Conservation (phyloP, 2,329 filamentous ascomycete genomes). For the Fusarium coicis region DNA sequence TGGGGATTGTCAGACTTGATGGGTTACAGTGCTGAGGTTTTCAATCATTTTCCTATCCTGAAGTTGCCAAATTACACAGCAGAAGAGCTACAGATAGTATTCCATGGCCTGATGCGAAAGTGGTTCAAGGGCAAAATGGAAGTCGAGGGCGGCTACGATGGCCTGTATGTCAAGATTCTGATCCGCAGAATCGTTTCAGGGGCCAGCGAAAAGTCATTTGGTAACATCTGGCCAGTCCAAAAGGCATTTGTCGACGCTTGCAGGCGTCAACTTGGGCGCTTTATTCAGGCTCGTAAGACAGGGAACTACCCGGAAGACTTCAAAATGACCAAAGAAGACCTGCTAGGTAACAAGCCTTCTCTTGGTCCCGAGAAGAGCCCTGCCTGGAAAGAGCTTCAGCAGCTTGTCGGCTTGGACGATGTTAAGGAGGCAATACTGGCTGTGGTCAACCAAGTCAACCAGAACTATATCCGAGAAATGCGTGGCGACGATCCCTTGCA, state of each 20-base stretch:
- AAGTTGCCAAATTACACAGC: slow-evolving; percentile 75
- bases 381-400: slow-evolving; percentile 69
- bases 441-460: slow-evolving; percentile 63
- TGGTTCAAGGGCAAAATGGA: slow-evolving; percentile 67
- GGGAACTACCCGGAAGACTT: slow-evolving; percentile 42
- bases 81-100: slow-evolving; percentile 68
- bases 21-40: slow-evolving; percentile 57
- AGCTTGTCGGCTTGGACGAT: slow-evolving; percentile 65
- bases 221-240: slow-evolving; percentile 75
- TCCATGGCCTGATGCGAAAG: slow-evolving; percentile 63
- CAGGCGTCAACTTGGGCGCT: slow-evolving; percentile 68
- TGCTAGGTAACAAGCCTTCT: slow-evolving; percentile 74
- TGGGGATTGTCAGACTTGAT: slow-evolving; percentile 72
- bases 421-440: slow-evolving; percentile 65
- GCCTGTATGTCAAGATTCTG: slow-evolving; percentile 72
- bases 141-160: slow-evolving; percentile 66
- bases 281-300: slow-evolving; percentile 53
- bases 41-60: slow-evolving; percentile 51
- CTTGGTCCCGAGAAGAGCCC: slow-evolving; percentile 60
- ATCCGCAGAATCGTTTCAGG: slow-evolving; percentile 68
- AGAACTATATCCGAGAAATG: slow-evolving; percentile 74
- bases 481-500: slow-evolving; percentile 66
- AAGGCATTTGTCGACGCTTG: slow-evolving; percentile 62
- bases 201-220: slow-evolving; percentile 72
- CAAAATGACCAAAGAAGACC: slow-evolving; percentile 67